Percentiles rank a stretch among this genome's conserved stretches.
These are phyloP conservation scores for Sordariomycetes sp. DNA, from an alignment of 2,329 filamentous ascomycete genomes.

Conservation along the genomic window DNA sequence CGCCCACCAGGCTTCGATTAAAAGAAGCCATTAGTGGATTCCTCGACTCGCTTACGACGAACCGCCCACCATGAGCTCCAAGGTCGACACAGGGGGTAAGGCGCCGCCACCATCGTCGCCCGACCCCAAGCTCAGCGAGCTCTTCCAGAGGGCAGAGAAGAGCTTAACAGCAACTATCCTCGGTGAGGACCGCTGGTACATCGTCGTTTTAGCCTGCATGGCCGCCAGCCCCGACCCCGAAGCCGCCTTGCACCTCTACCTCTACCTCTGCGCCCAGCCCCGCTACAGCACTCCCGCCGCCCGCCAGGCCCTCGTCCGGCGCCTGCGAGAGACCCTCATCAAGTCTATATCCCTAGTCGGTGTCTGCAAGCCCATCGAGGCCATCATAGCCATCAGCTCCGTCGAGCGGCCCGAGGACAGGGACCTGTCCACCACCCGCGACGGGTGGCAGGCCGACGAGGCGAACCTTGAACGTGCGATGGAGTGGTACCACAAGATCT, in stretches of 20 bases:
- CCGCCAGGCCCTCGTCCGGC: constrained; percentile 31
- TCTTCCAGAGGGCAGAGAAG: constrained; percentile 7
- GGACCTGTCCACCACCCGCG: constrained; percentile 38
- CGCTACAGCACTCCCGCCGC: constrained; percentile 25
- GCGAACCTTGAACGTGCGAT: constrained; percentile 37
- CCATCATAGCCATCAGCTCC: constrained; percentile 39
- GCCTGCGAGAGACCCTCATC: constrained; percentile 43
- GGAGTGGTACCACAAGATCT: constrained; percentile 43
- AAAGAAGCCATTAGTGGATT: no score
- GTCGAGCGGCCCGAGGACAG: constrained; percentile 39
- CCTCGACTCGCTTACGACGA: no score
- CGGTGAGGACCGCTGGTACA: constrained; percentile 8
- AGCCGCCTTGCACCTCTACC: constrained; percentile 38
- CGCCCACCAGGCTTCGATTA: no score
- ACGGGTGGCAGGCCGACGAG: constrained; percentile 43
- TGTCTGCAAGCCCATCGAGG: constrained; percentile 49
- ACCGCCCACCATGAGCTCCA: neutral
- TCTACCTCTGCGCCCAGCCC: constrained; percentile 35
- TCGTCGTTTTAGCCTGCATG: constrained; percentile 6
- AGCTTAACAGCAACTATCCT: constrained; percentile 5
- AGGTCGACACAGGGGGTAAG: neutral
- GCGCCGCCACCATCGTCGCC: neutral
- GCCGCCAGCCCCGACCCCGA: constrained; percentile 19
- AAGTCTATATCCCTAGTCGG: constrained; percentile 46
- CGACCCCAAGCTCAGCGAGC: neutral